Conservation (phyloP, 2,329 filamentous ascomycete genomes). For the Cladosporium sp. region DNA sequence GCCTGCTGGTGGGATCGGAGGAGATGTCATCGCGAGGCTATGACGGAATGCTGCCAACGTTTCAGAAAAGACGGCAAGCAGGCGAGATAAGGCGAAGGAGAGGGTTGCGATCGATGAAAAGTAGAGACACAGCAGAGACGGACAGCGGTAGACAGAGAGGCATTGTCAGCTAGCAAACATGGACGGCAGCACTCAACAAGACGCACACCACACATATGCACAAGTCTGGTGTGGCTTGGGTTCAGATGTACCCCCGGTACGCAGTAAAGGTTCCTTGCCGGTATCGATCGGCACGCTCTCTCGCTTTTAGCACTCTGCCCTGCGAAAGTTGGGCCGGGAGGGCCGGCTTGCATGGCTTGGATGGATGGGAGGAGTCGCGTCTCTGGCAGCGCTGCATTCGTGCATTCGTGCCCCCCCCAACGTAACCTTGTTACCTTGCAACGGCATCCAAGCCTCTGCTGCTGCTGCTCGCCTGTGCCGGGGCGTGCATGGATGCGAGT, state of each 20-base stretch:
- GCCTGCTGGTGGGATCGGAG: conserved; percentile 7
- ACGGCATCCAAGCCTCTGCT: neutral
- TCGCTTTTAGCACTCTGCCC: too few species aligned
- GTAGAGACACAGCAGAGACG: neutral
- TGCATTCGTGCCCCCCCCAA: conserved; percentile 10
- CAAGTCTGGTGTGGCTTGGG: conserved; percentile 17
- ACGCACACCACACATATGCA: conserved; percentile 1
- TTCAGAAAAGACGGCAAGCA: conserved; percentile 4
- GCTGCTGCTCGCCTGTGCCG: conserved; percentile 8
- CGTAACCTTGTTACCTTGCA: neutral
- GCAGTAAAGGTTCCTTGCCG: conserved; percentile 15
- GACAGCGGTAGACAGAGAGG: neutral
- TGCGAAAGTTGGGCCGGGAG: conserved; percentile 13
- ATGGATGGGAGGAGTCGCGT: conserved; percentile 3
- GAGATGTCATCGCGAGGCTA: conserved; percentile 15
- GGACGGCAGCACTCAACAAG: neutral
- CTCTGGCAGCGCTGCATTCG: conserved; percentile 14
- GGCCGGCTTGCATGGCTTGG: conserved; percentile 11
- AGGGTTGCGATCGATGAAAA: too few species aligned
- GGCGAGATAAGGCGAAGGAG: neutral
- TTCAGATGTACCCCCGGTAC: conserved; percentile 19
- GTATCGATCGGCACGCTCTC: conserved; percentile 7
- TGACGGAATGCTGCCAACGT: conserved; percentile 19
- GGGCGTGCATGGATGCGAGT: conserved; percentile 3
- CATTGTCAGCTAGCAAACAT: neutral